These are phyloP conservation scores for Plasmodium vivax DNA, from an alignment of 169 alveolate species.

Conservation along the genomic window DNA sequence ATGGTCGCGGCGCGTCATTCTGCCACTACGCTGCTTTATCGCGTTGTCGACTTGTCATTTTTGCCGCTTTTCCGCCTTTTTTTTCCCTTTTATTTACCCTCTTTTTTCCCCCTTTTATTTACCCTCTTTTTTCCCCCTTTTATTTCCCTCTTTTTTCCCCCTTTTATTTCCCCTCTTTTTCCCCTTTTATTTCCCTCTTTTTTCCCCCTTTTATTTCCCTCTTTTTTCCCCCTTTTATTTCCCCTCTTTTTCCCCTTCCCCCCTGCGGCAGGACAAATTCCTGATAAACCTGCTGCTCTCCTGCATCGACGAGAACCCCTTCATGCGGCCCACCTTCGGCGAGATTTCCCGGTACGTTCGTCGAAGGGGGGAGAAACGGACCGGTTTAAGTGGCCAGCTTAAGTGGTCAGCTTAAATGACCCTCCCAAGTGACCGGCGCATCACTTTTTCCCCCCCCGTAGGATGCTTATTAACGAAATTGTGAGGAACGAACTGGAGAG, in stretches of 20 bases:
- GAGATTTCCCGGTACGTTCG: constrained; percentile 8
- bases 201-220: neutral
- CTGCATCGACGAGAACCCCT: constrained; percentile 51
- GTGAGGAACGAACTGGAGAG: constrained; percentile 29
- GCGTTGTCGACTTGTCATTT: too few species aligned
- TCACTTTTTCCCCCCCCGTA: neutral
- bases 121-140: neutral
- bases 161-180: neutral
- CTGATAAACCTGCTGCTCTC: constrained; percentile 32
- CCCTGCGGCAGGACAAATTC: constrained; percentile 18
- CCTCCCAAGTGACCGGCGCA: neutral
- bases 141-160: too few species aligned
- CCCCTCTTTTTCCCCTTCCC: neutral
- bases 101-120: neutral
- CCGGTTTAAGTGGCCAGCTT: neutral
- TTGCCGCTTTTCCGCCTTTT: neutral
- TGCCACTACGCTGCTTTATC: neutral
- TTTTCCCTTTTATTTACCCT: neutral
- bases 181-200: neutral
- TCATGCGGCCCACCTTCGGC: constrained; percentile 52
- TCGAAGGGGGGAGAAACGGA: neutral
- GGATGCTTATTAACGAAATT: constrained; percentile 25
- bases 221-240: neutral
- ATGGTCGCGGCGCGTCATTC: neutral
- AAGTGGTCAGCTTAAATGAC: too few species aligned